Evolutionary conservation across 345 rosid species (phyloP).

Genomic region (Chamaenerion angustifolium): DNA sequence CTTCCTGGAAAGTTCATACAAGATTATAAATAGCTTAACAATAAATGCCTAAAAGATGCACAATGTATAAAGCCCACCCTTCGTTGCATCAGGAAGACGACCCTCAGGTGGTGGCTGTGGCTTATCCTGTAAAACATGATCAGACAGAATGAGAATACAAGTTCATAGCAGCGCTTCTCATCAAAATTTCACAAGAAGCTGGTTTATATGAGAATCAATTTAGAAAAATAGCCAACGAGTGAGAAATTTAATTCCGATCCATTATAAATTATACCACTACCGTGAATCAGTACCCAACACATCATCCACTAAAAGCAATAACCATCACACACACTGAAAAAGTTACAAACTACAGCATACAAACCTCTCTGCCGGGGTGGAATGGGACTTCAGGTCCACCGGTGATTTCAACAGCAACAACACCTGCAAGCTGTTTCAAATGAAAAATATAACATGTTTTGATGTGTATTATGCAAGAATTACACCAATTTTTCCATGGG

Average conservation of each 20-base stretch:
- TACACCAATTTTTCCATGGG: neutral
- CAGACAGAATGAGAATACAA: neutral
- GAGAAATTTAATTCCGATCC: neutral
- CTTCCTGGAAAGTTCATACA: conserved; percentile 21
- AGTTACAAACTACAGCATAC: conserved; percentile 6
- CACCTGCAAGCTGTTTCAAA: conserved; percentile 62
- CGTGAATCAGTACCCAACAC: neutral
- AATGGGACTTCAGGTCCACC: conserved; percentile 95
- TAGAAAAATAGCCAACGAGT: neutral
- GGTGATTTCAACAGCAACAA: conserved; percentile 73
- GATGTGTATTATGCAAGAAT: neutral
- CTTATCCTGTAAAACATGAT: conserved; percentile 51
- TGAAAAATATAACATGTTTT: neutral
- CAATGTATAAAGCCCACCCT: conserved; percentile 29
- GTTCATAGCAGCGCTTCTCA: neutral
- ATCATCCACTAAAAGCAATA: neutral
- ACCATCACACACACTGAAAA: neutral
- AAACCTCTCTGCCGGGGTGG: conserved; percentile 91
- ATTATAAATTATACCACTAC: neutral
- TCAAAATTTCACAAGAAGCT: neutral
- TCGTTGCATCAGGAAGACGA: conserved; percentile 83
- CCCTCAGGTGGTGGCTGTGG: conserved; percentile 86
- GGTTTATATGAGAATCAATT: neutral
- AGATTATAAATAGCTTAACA: neutral
- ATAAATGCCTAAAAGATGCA: neutral